Conservation (phyloP, 116 monocot genomes). For the Iris pallida region DNA sequence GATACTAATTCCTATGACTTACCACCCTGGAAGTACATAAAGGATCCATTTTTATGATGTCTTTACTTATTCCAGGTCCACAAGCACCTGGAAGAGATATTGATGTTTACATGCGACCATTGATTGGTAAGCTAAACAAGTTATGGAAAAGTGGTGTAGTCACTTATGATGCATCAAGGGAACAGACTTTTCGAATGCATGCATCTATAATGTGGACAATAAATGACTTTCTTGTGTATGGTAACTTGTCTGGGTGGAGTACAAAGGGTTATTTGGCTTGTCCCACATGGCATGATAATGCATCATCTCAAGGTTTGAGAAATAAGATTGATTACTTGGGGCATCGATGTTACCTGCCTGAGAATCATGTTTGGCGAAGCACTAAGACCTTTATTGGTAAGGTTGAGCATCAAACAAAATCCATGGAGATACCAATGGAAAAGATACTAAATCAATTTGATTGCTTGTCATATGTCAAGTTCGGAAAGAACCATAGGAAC, state of each 20-base stretch:
- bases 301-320: background rate
- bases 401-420: background rate
- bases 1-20: background rate
- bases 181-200: no score
- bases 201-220: background rate
- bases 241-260: no score
- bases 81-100: background rate
- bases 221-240: slow-evolving; percentile 5
- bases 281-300: background rate
- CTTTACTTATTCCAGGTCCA: background rate
- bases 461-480: background rate
- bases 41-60: background rate
- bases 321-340: background rate
- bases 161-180: background rate
- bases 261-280: slow-evolving; percentile 6
- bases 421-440: background rate
- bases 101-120: background rate
- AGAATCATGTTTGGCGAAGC: background rate
- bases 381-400: background rate
- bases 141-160: background rate
- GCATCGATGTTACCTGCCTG: background rate
- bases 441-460: background rate
- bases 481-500: background rate
- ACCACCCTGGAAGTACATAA: background rate
- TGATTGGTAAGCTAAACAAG: background rate